Evolutionary conservation across 2,329 filamentous ascomycete species (phyloP), one percentile per base, ranked within the genome.

Genomic region (Pseudocercospora eumusae): DNA sequence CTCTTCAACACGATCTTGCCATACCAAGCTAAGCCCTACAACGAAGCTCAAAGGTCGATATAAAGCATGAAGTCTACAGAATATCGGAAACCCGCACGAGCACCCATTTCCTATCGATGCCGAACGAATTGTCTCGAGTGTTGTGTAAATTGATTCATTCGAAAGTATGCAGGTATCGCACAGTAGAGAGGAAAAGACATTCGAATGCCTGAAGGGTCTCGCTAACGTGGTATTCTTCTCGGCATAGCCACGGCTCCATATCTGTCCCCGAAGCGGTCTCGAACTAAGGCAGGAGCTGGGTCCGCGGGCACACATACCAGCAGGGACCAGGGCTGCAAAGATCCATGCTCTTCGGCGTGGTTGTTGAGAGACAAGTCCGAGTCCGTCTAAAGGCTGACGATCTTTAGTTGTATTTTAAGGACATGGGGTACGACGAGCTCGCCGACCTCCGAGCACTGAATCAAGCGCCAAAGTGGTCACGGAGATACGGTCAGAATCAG

Each of bases 1-100:
- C 50, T 36, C 7, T 33, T 27, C 11, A 62, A 27, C 25, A 62
- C 40, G 50, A 62, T 59, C 20, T 49, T 47, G 4, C 11, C 8
- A 23, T 8, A 15, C 1, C 8, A n/a, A n/a, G 15, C 21, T 6
- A 52, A 28, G 11, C 21, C 25, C 15, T 23, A 28, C 25, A 18
- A 52, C 13, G 23, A 52, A 15, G 10, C 2, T 8, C 8, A 52
- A 25, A n/a, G 25, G 10, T 9, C 5, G 23, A 52, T 27, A 13
- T 52, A 52, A 52, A 25, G 31, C 23, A 31, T 52, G 23, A 52
- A 52, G 25, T 52, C 23, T 25, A 8, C 18, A 52, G 15, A 52
- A 18, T 28, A n/a, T 15, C 15, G 25, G 47, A 9, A n/a, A 3
- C 20, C 8, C 8, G 23, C 23, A 52, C 23, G 47, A 52, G 47